These are phyloP conservation scores for Rhizopogon vulgaris DNA, from an alignment of 768 basidiomycete species.

Conservation along the genomic window DNA sequence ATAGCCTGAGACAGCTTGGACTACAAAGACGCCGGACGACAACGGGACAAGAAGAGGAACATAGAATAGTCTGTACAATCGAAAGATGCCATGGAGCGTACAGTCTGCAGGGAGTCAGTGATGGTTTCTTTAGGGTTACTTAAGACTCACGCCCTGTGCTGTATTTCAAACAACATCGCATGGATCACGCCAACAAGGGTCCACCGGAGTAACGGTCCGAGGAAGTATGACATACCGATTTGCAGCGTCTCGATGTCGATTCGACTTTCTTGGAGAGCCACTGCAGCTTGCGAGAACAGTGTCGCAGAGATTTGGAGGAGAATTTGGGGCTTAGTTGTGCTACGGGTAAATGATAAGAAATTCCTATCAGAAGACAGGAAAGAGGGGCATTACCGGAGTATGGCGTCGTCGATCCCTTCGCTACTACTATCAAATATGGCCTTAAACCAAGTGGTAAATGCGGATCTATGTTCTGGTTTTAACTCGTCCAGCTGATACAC, in stretches of 20 bases:
- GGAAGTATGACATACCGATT: slow-evolving; percentile 76
- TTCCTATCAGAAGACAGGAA: neutral
- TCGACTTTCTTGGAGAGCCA: slow-evolving; percentile 38
- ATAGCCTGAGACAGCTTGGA: slow-evolving; percentile 42
- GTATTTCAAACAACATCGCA: slow-evolving; percentile 55
- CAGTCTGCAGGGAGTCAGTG: slow-evolving; percentile 31
- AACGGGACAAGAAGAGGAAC: slow-evolving; percentile 58
- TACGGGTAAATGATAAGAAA: slow-evolving; percentile 21
- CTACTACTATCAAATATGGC: slow-evolving; percentile 70
- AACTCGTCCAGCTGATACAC: slow-evolving; percentile 36
- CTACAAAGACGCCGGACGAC: slow-evolving; percentile 63
- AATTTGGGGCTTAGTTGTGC: slow-evolving; percentile 64
- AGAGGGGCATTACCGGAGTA: slow-evolving; percentile 42
- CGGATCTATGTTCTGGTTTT: slow-evolving; percentile 34
- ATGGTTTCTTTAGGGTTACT: neutral
- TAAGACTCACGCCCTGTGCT: slow-evolving; percentile 42
- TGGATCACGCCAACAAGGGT: slow-evolving; percentile 71
- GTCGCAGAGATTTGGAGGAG: slow-evolving; percentile 63
- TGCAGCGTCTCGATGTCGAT: slow-evolving; percentile 63
- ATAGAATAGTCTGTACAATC: slow-evolving; percentile 59
- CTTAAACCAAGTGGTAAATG: slow-evolving; percentile 62
- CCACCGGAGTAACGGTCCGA: slow-evolving; percentile 70
- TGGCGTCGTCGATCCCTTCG: slow-evolving; percentile 81
- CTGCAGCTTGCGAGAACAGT: slow-evolving; percentile 60
- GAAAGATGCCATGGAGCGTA: slow-evolving; percentile 47